These are phyloP conservation scores for Naumovozyma baii DNA, from an alignment of 805 yeast genomes.

Conservation along the genomic window DNA sequence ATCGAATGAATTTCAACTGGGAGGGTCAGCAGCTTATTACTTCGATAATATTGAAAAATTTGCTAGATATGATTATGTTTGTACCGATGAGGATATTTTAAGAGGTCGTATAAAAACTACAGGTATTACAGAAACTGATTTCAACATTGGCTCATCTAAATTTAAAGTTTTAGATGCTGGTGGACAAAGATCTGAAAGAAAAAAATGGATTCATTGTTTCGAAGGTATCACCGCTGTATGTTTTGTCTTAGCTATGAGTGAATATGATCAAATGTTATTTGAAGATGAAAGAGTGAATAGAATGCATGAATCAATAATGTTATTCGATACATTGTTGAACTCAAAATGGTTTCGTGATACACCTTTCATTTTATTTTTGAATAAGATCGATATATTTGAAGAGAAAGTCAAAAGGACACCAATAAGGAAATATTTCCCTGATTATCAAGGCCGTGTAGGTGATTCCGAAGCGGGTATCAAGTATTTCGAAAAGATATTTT, in stretches of 20 bases:
- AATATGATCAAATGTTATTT: conserved; percentile 83
- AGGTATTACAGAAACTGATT: conserved; percentile 82
- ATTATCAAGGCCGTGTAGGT: conserved; percentile 54
- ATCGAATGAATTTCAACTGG: conserved; percentile 75
- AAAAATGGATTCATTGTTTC: conserved; percentile 92
- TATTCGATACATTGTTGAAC: conserved; percentile 76
- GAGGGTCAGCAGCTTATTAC: conserved; percentile 72
- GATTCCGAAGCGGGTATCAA: conserved; percentile 58
- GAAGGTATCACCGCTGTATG: conserved; percentile 81
- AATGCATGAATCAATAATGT: conserved; percentile 78
- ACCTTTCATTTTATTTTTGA: conserved; percentile 80
- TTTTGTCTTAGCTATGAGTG: conserved; percentile 82
- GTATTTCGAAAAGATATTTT: conserved; percentile 61
- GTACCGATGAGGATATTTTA: conserved; percentile 75
- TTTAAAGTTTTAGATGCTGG: conserved; percentile 90
- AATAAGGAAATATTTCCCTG: conserved; percentile 66
- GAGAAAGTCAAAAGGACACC: conserved; percentile 60
- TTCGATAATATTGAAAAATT: conserved; percentile 64
- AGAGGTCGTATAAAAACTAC: conserved; percentile 91
- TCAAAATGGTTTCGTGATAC: conserved; percentile 78
- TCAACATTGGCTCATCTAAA: conserved; percentile 53
- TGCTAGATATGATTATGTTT: conserved; percentile 53
- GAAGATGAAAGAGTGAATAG: conserved; percentile 86
- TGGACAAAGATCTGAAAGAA: conserved; percentile 85
- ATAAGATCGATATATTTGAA: conserved; percentile 77